Base-by-base conservation (phyloP, 2,329 filamentous ascomycete genomes). In the Hypoxylon rubiginosum region DNA sequence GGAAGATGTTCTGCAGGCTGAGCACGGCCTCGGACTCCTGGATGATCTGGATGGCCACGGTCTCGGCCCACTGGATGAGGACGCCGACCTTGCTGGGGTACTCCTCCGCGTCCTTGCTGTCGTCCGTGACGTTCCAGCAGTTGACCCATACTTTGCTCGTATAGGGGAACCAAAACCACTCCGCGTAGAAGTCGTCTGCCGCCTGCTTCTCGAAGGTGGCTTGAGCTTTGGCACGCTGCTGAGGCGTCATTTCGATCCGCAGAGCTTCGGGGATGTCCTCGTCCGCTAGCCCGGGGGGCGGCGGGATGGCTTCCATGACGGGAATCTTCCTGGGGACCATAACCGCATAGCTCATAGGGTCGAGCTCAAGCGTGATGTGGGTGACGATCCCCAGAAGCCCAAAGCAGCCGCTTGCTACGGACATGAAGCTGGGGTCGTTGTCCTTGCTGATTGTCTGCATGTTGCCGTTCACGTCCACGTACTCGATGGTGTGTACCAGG, bases 91-190 rank as follows among this genome's bases (percentile, higher is more conserved):
- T 64, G 50, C 72, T 69, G 0, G 82, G 81, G 64, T 82, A 83
- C 48, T 81, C 76, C 1, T 77, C 72, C 3, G 72, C 74, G 1
- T 75, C 76, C 0, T 65, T 66, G 8, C 66, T 28, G 46, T 82
- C 78, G 2, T 71, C 60, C 7, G 76, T 77, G 24, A 74, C 76
- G 58, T 83, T 79, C 82, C 82, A 84, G 24, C 78, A 81, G 66
- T 84, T 83, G 17, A 84, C 78, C 82, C 82, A 84, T 4, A 78
- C 77, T 45, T 80, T 75, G 53, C 79, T 76, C 19, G 80, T 79
- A 58, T 82, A 83, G 0, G 83, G 79, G 64, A 84, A 85, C 83
- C 82, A 85, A 68, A 85, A 85, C 81, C 81, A 84, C 67, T 85
- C 82, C 21, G 76, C 73, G 58, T 84, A 84, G 65, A 82, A 84